These are phyloP conservation scores for Diacronema lutheri DNA, from an alignment of 78 protist genomes.

Conservation along the genomic window DNA sequence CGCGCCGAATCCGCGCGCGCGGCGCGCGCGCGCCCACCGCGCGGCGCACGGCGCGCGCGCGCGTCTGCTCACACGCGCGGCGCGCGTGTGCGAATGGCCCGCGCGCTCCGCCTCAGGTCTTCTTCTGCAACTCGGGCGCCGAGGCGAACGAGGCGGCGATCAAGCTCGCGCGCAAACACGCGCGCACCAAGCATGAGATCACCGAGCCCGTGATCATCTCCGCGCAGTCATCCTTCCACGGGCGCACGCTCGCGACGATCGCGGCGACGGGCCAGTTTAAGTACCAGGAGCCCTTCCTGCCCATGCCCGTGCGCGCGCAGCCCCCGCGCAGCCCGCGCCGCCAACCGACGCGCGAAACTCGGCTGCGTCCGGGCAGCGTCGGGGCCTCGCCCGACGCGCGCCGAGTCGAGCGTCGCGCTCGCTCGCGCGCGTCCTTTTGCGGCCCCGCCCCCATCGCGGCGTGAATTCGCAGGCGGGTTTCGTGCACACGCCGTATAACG, in stretches of 20 bases:
- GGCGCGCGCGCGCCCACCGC: no score
- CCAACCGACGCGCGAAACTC: no score
- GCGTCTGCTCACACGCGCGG: neutral
- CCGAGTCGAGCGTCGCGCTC: no score
- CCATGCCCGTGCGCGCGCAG: neutral
- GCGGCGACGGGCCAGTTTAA: conserved; percentile 15
- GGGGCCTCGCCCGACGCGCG: no score
- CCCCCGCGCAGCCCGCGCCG: no score
- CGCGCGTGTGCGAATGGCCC: no score
- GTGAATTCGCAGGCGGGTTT: neutral
- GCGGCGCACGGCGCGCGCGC: no score
- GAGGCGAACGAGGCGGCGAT: conserved; percentile 29
- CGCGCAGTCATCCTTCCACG: neutral
- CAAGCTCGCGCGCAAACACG: conserved; percentile 19
- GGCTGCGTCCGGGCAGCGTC: no score
- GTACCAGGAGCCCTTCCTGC: neutral
- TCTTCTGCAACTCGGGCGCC: conserved; percentile 35
- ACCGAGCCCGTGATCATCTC: neutral
- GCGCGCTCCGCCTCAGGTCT: no score
- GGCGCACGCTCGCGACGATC: conserved; percentile 25
- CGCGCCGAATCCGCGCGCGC: no score
- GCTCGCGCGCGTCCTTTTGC: no score
- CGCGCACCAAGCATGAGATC: neutral
- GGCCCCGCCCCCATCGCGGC: no score
- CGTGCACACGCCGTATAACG: conserved; percentile 3